phyloP scores from a whole-genome alignment of 164 flowering plant genomes.

The Taxillus chinensis region DNA sequence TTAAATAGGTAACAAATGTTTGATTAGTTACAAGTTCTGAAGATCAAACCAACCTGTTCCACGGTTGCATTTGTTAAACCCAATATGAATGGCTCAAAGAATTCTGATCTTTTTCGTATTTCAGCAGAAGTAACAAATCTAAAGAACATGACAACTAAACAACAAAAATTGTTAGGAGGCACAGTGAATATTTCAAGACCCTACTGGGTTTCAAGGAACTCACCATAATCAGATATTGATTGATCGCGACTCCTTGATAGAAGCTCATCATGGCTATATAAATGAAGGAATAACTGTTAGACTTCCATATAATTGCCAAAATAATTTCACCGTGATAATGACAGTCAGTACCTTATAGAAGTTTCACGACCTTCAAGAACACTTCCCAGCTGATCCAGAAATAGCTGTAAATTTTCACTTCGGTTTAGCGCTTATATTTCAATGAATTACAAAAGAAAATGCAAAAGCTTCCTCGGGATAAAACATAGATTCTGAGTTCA shows the following conservation, averaged over 20 bases:
- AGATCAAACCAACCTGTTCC: constrained; percentile 56
- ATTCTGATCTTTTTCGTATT: constrained; percentile 70
- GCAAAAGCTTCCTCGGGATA: no score
- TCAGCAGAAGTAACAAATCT: constrained; percentile 97
- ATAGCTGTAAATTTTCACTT: constrained; percentile 45
- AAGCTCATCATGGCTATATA: constrained; percentile 72
- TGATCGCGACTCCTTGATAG: constrained; percentile 70
- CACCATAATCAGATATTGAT: constrained; percentile 83
- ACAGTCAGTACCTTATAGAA: constrained; percentile 57
- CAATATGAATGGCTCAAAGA: constrained; percentile 85
- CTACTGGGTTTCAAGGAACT: constrained; percentile 15
- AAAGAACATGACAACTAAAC: constrained; percentile 91
- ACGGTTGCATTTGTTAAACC: constrained; percentile 75
- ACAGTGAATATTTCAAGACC: background rate
- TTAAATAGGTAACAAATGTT: background rate
- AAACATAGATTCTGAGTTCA: no score
- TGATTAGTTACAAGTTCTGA: background rate
- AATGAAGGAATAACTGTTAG: constrained; percentile 8
- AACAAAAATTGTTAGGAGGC: constrained; percentile 25
- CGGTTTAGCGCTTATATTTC: constrained; percentile 3
- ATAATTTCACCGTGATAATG: background rate
- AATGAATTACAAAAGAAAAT: no score
- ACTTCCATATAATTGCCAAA: background rate
- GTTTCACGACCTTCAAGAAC: constrained; percentile 57
- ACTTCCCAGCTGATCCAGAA: constrained; percentile 80